Percentiles rank a stretch among this genome's conserved stretches.
phyloP scores from a whole-genome alignment of 257 asterid genomes.

The Capsicum chinense region DNA sequence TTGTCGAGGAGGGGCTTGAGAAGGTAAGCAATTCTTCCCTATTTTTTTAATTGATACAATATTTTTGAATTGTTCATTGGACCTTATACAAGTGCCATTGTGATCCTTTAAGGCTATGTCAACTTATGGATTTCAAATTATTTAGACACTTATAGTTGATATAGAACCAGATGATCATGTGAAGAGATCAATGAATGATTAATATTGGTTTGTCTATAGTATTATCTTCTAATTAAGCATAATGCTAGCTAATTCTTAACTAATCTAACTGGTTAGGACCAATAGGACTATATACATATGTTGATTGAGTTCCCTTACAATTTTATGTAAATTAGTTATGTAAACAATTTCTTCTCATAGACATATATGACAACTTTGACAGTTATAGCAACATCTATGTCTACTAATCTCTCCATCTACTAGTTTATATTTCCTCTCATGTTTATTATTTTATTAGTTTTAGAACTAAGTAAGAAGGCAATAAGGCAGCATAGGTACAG shows the following conservation, averaged over 20 bases:
- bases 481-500: too few relatives aligned
- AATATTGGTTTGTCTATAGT: conserved; percentile 38
- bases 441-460: not conserved
- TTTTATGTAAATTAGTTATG: not conserved
- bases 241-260: not conserved
- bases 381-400: not conserved
- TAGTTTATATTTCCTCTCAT: not conserved
- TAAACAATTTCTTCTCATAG: not conserved
- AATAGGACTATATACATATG: not conserved
- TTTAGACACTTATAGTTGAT: conserved; percentile 48
- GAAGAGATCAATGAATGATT: conserved; percentile 49
- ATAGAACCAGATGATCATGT: conserved; percentile 53
- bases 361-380: not conserved
- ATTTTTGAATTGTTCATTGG: not conserved
- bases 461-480: too few relatives aligned
- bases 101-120: conserved; percentile 46
- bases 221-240: not conserved
- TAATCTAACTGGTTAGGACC: not conserved
- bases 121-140: conserved; percentile 48
- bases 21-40: conserved; percentile 29
- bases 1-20: conserved; percentile 50
- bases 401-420: not conserved
- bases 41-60: not conserved
- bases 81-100: not conserved
- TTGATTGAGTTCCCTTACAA: not conserved